Evolutionary conservation across 2,329 filamentous ascomycete species (phyloP).

Genomic region (Diaporthe amygdali): DNA sequence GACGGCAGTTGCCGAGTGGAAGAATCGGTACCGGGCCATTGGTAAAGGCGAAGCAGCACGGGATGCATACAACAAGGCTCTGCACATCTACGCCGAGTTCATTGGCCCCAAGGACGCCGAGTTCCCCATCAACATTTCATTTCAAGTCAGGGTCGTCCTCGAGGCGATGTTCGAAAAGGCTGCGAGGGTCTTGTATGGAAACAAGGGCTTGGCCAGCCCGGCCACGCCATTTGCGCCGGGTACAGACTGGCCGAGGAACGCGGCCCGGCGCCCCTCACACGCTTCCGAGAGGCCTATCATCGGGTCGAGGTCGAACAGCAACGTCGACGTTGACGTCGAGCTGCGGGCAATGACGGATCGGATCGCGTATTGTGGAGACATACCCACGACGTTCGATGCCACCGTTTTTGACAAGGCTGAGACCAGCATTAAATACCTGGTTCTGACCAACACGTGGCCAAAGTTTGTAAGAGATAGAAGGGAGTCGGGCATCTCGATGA

Average conservation of each 20-base stretch:
- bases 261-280: neutral
- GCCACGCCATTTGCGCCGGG: constrained; percentile 46
- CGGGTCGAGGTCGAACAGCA: constrained; percentile 19
- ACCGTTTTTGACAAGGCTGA: constrained; percentile 64
- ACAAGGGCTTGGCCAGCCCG: constrained; percentile 43
- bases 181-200: constrained; percentile 50
- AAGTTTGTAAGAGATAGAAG: constrained; percentile 48
- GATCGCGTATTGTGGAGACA: constrained; percentile 42
- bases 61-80: constrained; percentile 61
- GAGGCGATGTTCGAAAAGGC: constrained; percentile 62
- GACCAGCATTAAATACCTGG: constrained; percentile 67
- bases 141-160: constrained; percentile 57
- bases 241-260: constrained; percentile 21
- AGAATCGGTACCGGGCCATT: constrained; percentile 36
- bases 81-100: constrained; percentile 67
- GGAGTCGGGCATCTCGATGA: neutral
- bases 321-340: constrained; percentile 13
- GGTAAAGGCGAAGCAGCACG: constrained; percentile 42
- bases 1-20: constrained; percentile 62
- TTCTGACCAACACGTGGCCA: constrained; percentile 72
- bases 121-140: constrained; percentile 71
- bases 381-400: constrained; percentile 53
- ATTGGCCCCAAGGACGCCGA: constrained; percentile 66
- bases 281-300: neutral
- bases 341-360: neutral